Evolutionary conservation across 1,284 basidiomycete genomes (phyloP).

Genomic region (Ustilago hordei): DNA sequence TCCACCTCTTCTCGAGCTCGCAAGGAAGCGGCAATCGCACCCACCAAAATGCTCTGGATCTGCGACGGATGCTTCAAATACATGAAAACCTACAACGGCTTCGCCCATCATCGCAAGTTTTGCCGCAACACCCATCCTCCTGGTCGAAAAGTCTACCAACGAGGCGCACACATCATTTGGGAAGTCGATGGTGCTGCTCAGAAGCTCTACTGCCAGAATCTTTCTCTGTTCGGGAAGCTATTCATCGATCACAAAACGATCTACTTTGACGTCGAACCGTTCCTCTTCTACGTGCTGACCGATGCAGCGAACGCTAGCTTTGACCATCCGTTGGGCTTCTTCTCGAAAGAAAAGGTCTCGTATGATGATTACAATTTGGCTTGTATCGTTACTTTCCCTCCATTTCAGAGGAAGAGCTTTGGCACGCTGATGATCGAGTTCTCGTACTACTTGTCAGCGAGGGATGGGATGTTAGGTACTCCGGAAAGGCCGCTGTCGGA

Average conservation of each 20-base stretch:
- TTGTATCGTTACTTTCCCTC: constrained; percentile 94
- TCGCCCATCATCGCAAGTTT: constrained; percentile 72
- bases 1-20: constrained; percentile 1
- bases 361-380: constrained; percentile 98
- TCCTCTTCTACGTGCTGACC: constrained; percentile 92
- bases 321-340: constrained; percentile 90
- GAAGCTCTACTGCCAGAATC: constrained; percentile 93
- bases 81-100: constrained; percentile 73
- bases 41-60: constrained; percentile 72
- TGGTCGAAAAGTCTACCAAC: constrained; percentile 88
- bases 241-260: constrained; percentile 99
- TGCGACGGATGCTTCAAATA: constrained; percentile 98
- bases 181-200: constrained; percentile 88
- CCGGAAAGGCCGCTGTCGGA: constrained; percentile 95
- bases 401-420: constrained; percentile 88
- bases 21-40: constrained; percentile 15
- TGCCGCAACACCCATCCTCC: constrained; percentile 84
- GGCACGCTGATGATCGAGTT: constrained; percentile 98
- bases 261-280: constrained; percentile 81
- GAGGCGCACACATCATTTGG: constrained; percentile 91
- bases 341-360: constrained; percentile 95
- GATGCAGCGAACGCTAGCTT: constrained; percentile 79
- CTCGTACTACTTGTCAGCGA: constrained; percentile 90
- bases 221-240: constrained; percentile 95
- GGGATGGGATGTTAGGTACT: constrained; percentile 83